These are phyloP conservation scores for Plasmopara muralis DNA, from an alignment of 352 stramenopile species.

Conservation along the genomic window DNA sequence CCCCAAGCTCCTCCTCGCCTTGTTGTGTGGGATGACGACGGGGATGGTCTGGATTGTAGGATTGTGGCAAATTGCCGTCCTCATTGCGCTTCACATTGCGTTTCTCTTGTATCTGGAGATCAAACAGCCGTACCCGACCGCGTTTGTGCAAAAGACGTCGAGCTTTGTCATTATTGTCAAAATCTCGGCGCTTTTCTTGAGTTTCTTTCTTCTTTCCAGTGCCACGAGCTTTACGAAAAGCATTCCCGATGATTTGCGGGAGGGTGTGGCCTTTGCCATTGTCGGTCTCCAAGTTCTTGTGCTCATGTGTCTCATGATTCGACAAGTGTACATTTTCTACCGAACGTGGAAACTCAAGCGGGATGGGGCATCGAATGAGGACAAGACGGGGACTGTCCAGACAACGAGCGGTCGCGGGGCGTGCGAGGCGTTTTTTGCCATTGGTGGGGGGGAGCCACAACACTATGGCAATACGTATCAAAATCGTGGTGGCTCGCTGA, in stretches of 20 bases:
- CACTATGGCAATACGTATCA: slow-evolving; percentile 28
- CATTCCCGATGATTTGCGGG: slow-evolving; percentile 63
- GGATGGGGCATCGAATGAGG: slow-evolving; percentile 20
- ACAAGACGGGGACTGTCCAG: slow-evolving; percentile 52
- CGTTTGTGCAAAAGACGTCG: slow-evolving; percentile 80
- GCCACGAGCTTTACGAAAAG: slow-evolving; percentile 58
- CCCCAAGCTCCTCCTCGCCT: slow-evolving; percentile 67
- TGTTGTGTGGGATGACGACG: slow-evolving; percentile 73
- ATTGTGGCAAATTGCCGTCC: slow-evolving; percentile 66
- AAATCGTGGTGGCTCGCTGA: slow-evolving; percentile 25
- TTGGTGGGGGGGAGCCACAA: slow-evolving; percentile 28
- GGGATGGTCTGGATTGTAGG: slow-evolving; percentile 73
- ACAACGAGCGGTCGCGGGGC: slow-evolving; percentile 45
- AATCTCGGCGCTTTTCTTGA: slow-evolving; percentile 78
- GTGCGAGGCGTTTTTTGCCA: slow-evolving; percentile 44
- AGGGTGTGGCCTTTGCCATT: slow-evolving; percentile 76
- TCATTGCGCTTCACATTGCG: slow-evolving; percentile 68
- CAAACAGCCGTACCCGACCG: slow-evolving; percentile 73
- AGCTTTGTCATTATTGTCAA: slow-evolving; percentile 88
- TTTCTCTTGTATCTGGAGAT: slow-evolving; percentile 82
- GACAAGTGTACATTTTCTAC: slow-evolving; percentile 85
- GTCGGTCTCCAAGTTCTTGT: slow-evolving; percentile 76
- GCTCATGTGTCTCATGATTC: slow-evolving; percentile 73
- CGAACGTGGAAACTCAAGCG: slow-evolving; percentile 76
- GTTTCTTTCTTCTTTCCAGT: slow-evolving; percentile 73